Evolutionary conservation across 2,329 filamentous ascomycete genomes (phyloP), one percentile per base, ranked within the genome.

Genomic region (Emmonsia crescens): DNA sequence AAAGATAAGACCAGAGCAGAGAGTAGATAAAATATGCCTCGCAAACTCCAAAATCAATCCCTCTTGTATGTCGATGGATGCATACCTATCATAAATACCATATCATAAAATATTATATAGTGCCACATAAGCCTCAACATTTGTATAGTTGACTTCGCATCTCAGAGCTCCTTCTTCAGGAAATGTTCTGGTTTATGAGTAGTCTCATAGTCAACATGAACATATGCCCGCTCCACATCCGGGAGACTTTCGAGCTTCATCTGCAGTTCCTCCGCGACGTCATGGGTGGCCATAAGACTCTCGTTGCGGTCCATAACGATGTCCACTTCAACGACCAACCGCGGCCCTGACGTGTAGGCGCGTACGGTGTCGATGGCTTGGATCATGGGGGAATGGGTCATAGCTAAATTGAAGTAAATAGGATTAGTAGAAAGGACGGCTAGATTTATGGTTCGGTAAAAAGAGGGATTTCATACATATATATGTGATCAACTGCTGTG

Each of bases 121-220:
- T 14, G 33, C n/a, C 16, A 38, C 27, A 56, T 21, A 21, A 40
- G 31, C 9, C 31, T 12, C 16, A 24, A n/a, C 19, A 21, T 8
- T 40, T 5, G 12, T 27, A 27, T 21, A 12, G 5, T n/a, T 14
- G 12, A 27, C 5, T 36, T 46, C 16, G 16, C 56, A 24, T 21
- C 31, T 63, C 71, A 85, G 55, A 86, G 69, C 67, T 86, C 84
- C 75, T 87, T 87, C 73, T 87, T 87, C 72, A 84, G 73, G 65
- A 83, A 86, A 72, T 87, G 92, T 78, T 96, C 92, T 0, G 93
- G 93, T 74, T 94, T 92, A 75, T 97, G 94, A 21, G 88, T 91
- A 3, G 92, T 96, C 78, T 97, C 94, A 69, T 95, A 97, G 74
- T 99, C 94, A 21, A 96, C 92, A 74, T 99, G 94, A 24, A 97